These are phyloP conservation scores for Fusarium anguioides DNA, from an alignment of 2,329 filamentous ascomycete genomes.

Conservation along the genomic window DNA sequence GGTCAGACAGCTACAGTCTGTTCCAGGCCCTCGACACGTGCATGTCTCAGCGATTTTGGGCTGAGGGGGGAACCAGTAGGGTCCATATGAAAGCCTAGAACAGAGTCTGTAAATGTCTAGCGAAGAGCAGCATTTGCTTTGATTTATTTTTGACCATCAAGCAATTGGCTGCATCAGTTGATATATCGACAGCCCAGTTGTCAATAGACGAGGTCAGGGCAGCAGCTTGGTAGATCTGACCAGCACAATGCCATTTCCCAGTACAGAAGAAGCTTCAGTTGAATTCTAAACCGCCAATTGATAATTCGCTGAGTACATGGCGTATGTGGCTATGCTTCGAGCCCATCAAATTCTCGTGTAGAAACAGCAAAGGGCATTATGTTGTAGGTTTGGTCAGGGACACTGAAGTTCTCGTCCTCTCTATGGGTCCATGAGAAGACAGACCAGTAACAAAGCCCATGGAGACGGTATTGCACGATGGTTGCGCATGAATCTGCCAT, in stretches of 20 bases:
- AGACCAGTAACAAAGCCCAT: slow-evolving; percentile 11
- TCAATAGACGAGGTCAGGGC: background rate
- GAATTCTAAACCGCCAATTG: slow-evolving; percentile 10
- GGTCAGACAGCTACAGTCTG: slow-evolving; percentile 20
- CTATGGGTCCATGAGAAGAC: background rate
- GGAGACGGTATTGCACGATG: slow-evolving; percentile 30
- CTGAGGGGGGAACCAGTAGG: background rate
- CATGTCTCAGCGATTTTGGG: slow-evolving; percentile 27
- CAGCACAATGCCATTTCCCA: background rate
- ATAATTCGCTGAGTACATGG: background rate
- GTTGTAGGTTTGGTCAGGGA: slow-evolving; percentile 3
- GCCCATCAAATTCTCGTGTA: background rate
- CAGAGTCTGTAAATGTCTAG: slow-evolving; percentile 1
- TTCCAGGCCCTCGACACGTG: slow-evolving; percentile 29
- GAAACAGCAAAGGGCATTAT: background rate
- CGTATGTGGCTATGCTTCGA: slow-evolving; percentile 7
- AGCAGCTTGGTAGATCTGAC: background rate
- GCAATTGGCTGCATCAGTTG: background rate
- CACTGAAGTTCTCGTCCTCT: background rate
- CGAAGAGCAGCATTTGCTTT: background rate
- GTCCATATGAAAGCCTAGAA: slow-evolving; percentile 10
- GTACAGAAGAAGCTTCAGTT: background rate
- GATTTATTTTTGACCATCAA: background rate
- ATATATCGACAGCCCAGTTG: background rate
- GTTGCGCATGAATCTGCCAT: slow-evolving; percentile 12